Evolutionary conservation across 768 basidiomycete genomes (phyloP).

Genomic region (Suillus sp.): DNA sequence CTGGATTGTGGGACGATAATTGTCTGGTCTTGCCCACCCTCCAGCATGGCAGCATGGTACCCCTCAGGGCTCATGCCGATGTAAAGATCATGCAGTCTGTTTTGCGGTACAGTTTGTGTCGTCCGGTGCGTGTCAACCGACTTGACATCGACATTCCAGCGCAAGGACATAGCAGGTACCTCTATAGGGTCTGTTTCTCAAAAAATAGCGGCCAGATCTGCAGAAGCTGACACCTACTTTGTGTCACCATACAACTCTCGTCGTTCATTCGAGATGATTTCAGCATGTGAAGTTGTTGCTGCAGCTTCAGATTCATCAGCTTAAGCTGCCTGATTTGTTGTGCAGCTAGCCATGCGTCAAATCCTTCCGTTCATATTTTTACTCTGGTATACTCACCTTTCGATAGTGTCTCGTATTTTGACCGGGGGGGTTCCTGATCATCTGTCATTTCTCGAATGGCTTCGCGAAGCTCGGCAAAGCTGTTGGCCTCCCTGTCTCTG

Average conservation of each 20-base stretch:
- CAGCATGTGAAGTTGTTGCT: not conserved
- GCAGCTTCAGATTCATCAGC: not conserved
- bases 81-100: not conserved
- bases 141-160: not conserved
- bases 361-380: not conserved
- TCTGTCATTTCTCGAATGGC: not conserved
- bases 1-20: too few relatives aligned
- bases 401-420: not conserved
- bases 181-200: not conserved
- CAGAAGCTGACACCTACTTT: not conserved
- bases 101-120: not conserved
- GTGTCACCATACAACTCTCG: not conserved
- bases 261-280: not conserved
- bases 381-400: not conserved
- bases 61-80: not conserved
- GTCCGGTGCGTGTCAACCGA: not conserved
- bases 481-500: slow-evolving; percentile 2
- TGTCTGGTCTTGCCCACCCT: not conserved
- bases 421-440: not conserved
- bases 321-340: not conserved
- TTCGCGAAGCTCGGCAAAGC: slow-evolving; percentile 5
- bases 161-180: too few relatives aligned
- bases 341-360: not conserved
- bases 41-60: not conserved
- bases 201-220: not conserved